phyloP scores from a whole-genome alignment of 805 yeast species.

The Debaryomyces maramus region DNA sequence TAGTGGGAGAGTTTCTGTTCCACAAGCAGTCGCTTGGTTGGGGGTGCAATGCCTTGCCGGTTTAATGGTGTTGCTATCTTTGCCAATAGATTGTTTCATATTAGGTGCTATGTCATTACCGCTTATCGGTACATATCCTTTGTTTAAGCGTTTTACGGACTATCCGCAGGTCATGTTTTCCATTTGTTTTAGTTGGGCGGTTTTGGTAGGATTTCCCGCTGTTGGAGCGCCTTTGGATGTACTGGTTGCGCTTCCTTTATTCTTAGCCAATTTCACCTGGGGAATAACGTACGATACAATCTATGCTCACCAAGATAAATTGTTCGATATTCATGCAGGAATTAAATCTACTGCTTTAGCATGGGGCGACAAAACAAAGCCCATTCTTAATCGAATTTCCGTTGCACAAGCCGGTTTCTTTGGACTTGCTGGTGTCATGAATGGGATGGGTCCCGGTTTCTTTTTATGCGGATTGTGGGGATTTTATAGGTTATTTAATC shows the following conservation, averaged over 20 bases:
- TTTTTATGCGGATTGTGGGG: constrained; percentile 65
- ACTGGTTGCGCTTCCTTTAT: constrained; percentile 76
- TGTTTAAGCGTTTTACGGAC: constrained; percentile 91
- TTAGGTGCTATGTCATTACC: constrained; percentile 80
- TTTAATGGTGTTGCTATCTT: constrained; percentile 61
- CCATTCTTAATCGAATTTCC: constrained; percentile 63
- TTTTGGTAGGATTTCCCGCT: constrained; percentile 92
- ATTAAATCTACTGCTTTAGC: constrained; percentile 93
- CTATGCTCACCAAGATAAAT: constrained; percentile 96
- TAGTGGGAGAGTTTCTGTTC: constrained; percentile 71
- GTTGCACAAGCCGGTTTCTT: constrained; percentile 66
- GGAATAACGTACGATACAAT: constrained; percentile 94
- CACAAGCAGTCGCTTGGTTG: constrained; percentile 68
- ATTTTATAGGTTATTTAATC: constrained; percentile 62
- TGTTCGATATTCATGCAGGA: constrained; percentile 84
- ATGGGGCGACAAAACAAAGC: constrained; percentile 83
- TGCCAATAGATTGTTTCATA: constrained; percentile 80
- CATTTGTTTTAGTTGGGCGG: constrained; percentile 91
- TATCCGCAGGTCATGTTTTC: constrained; percentile 88
- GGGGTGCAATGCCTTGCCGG: constrained; percentile 77
- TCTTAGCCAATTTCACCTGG: constrained; percentile 80
- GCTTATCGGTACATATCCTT: constrained; percentile 82
- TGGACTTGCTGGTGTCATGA: constrained; percentile 66
- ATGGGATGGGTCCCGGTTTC: constrained; percentile 88
- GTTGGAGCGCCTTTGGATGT: constrained; percentile 78